Conservation (phyloP, 2,329 filamentous ascomycete species). For the Fusarium sulawesiense region DNA sequence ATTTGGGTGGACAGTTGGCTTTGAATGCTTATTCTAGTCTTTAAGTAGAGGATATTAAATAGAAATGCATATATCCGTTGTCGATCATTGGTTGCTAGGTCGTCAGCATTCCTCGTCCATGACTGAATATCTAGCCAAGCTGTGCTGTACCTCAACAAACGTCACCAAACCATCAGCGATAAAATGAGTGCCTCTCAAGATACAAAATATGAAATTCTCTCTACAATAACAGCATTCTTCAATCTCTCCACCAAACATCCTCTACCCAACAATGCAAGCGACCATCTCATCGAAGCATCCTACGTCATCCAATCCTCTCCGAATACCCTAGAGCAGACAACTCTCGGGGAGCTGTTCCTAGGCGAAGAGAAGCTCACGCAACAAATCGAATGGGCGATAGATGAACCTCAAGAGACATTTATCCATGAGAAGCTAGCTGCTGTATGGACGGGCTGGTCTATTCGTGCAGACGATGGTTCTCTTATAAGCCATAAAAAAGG, state of each 20-base stretch:
- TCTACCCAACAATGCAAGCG: neutral
- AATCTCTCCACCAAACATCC: neutral
- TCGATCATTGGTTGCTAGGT: neutral
- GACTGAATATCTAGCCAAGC: neutral
- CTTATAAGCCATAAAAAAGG: slow-evolving; percentile 14
- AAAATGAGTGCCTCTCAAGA: neutral
- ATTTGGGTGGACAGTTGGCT: slow-evolving; percentile 76
- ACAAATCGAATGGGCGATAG: slow-evolving; percentile 3
- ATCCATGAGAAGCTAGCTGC: slow-evolving; percentile 2
- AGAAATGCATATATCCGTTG: neutral
- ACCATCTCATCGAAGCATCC: slow-evolving; percentile 17
- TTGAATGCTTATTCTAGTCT: slow-evolving; percentile 71
- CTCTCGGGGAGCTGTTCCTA: slow-evolving; percentile 1
- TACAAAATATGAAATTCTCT: neutral
- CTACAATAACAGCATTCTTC: slow-evolving; percentile 8
- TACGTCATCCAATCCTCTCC: slow-evolving; percentile 17
- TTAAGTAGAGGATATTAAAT: neutral
- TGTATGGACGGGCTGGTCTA: slow-evolving; percentile 11
- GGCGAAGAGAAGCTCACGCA: neutral
- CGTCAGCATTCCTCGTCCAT: neutral
- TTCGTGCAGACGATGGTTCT: neutral
- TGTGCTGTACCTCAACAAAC: neutral
- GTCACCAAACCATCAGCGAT: neutral
- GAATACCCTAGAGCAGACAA: slow-evolving; percentile 9
- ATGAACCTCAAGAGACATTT: slow-evolving; percentile 5